Evolutionary conservation across 1,139 yeast genomes (phyloP).

Genomic region (Saccharomyces hybrid): DNA sequence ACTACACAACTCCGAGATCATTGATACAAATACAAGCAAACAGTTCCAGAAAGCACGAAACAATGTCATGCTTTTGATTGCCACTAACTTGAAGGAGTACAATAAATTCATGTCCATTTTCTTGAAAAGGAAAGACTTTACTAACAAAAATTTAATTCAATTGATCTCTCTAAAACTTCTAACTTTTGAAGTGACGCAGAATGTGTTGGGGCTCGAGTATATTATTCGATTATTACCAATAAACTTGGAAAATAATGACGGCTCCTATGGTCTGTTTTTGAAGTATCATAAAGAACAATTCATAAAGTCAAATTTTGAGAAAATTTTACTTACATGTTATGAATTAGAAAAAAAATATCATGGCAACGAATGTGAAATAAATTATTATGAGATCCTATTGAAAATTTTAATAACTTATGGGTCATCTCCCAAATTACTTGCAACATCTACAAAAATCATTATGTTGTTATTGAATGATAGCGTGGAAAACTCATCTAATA

Average conservation of each 20-base stretch:
- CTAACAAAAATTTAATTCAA: conserved; percentile 16
- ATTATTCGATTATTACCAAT: conserved; percentile 14
- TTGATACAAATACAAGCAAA: conserved; percentile 3
- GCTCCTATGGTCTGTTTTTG: conserved; percentile 14
- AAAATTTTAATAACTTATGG: conserved; percentile 19
- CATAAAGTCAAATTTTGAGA: conserved; percentile 18
- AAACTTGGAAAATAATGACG: conserved; percentile 3
- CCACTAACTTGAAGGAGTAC: conserved; percentile 22
- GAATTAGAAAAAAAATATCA: not conserved
- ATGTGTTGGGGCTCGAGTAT: conserved; percentile 18
- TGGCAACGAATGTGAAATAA: not conserved
- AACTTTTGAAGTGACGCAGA: conserved; percentile 24
- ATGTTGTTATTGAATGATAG: conserved; percentile 11
- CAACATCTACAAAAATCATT: conserved; percentile 12
- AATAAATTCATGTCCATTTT: conserved; percentile 29
- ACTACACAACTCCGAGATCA: conserved; percentile 4
- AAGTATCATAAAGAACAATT: conserved; percentile 21
- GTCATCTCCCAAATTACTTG: conserved; percentile 13
- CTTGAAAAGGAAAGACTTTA: conserved; percentile 27
- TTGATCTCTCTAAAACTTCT: conserved; percentile 25
- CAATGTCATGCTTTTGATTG: conserved; percentile 21
- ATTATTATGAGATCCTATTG: conserved; percentile 13
- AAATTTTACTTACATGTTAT: conserved; percentile 8
- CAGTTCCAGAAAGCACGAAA: conserved; percentile 12
- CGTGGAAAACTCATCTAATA: conserved; percentile 4